These are phyloP conservation scores for Neurospora sp. DNA, from an alignment of 2,329 filamentous ascomycete species.

Conservation along the genomic window DNA sequence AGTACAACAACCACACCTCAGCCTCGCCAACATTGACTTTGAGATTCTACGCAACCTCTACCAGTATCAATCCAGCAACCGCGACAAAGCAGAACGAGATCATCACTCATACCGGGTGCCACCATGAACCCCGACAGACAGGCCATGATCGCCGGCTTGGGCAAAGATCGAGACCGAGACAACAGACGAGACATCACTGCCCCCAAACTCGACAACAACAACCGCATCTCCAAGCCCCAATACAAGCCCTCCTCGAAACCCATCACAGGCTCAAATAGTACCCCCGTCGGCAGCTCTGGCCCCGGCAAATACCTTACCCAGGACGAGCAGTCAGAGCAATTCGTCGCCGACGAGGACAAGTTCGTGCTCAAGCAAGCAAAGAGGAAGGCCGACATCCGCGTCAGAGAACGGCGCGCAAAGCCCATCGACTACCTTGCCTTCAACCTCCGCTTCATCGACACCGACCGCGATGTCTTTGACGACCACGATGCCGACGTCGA, in stretches of 20 bases:
- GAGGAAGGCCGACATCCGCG: slow-evolving; percentile 92
- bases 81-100: not conserved
- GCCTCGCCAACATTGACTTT: not conserved
- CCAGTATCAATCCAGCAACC: not conserved
- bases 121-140: slow-evolving; percentile 45
- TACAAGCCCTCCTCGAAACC: slow-evolving; percentile 22
- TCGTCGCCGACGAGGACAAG: slow-evolving; percentile 88
- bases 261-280: slow-evolving; percentile 18
- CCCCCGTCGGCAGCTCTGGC: slow-evolving; percentile 9
- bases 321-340: slow-evolving; percentile 69
- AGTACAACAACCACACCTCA: not conserved
- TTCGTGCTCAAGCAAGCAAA: slow-evolving; percentile 96
- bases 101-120: slow-evolving; percentile 2
- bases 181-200: slow-evolving; percentile 42
- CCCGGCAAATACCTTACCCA: slow-evolving; percentile 48
- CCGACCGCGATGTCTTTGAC: slow-evolving; percentile 74
- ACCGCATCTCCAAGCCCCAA: slow-evolving; percentile 45
- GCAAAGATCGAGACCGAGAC: slow-evolving; percentile 23
- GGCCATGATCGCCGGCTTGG: slow-evolving; percentile 41
- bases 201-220: slow-evolving; percentile 44
- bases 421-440: slow-evolving; percentile 92
- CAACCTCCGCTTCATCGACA: slow-evolving; percentile 78
- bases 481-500: slow-evolving; percentile 66
- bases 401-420: slow-evolving; percentile 81
- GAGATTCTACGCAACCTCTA: not conserved